Conservation (phyloP, 2,329 filamentous ascomycete species). For the Elsinoe australis region DNA sequence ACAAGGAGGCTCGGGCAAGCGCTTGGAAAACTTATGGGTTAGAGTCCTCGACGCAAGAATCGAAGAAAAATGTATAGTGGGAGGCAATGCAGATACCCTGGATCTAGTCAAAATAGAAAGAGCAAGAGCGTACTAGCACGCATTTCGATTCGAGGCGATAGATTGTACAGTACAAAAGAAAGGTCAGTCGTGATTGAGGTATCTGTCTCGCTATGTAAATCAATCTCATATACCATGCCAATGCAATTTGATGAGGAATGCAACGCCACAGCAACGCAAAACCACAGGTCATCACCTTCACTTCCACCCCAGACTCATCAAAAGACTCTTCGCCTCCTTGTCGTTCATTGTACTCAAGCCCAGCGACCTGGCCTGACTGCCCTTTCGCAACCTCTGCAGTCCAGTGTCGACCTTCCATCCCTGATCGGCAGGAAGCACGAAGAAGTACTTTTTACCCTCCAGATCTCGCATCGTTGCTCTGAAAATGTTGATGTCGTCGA, state of each 20-base stretch:
- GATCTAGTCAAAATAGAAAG: too few species aligned
- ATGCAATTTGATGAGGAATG: conserved; percentile 15
- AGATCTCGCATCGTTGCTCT: conserved; percentile 52
- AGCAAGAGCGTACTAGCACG: too few species aligned
- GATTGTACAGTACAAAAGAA: too few species aligned
- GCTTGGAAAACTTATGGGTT: conserved; percentile 13
- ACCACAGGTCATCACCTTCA: conserved; percentile 18
- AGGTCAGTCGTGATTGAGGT: conserved; percentile 3
- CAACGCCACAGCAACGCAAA: not conserved
- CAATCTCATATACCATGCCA: not conserved
- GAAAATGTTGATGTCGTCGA: conserved; percentile 38
- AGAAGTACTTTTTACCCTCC: conserved; percentile 55
- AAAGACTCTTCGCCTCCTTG: conserved; percentile 34
- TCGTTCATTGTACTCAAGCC: conserved; percentile 47
- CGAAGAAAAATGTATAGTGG: conserved; percentile 8
- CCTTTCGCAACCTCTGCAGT: conserved; percentile 48
- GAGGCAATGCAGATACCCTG: too few species aligned
- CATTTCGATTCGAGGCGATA: too few species aligned
- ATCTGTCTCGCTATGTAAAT: conserved; percentile 7
- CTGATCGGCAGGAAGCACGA: conserved; percentile 51
- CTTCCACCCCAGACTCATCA: conserved; percentile 31
- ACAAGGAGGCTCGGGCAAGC: conserved; percentile 18
- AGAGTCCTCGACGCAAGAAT: not conserved
- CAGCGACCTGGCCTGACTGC: conserved; percentile 49
- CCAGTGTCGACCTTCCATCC: conserved; percentile 57